These are phyloP conservation scores for Astrocystis sublimbata DNA, from an alignment of 495 filamentous ascomycete genomes.

Conservation along the genomic window DNA sequence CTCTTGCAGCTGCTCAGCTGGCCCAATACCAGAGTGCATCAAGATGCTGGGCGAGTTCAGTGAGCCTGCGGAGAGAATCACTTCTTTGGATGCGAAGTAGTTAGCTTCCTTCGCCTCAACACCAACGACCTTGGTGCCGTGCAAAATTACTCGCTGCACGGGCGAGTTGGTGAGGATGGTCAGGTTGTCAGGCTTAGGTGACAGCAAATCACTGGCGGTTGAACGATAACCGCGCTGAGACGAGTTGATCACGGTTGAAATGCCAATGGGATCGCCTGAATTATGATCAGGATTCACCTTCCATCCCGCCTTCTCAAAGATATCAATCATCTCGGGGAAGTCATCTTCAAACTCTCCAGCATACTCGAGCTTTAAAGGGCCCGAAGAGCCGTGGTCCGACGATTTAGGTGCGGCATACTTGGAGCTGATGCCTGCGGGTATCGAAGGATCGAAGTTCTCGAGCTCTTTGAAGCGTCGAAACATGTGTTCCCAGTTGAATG, in stretches of 20 bases:
- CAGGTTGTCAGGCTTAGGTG: constrained; percentile 48
- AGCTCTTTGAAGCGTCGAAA: constrained; percentile 50
- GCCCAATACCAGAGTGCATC: constrained; percentile 66
- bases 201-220: constrained; percentile 55
- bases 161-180: constrained; percentile 49
- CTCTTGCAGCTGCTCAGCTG: constrained; percentile 50
- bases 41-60: constrained; percentile 62
- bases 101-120: constrained; percentile 43
- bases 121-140: constrained; percentile 53
- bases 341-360: constrained; percentile 52
- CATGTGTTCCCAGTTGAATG: constrained; percentile 54
- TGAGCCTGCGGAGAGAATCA: constrained; percentile 60
- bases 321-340: constrained; percentile 36
- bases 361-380: constrained; percentile 50
- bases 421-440: constrained; percentile 36
- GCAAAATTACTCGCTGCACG: constrained; percentile 53
- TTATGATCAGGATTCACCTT: constrained; percentile 59
- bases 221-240: constrained; percentile 49
- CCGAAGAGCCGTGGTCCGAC: constrained; percentile 51
- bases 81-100: constrained; percentile 53
- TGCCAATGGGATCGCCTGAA: constrained; percentile 61
- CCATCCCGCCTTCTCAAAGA: constrained; percentile 49
- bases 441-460: constrained; percentile 52
- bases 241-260: constrained; percentile 51
- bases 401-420: constrained; percentile 35